These are phyloP conservation scores for Excoecaria cochinchinensis DNA, from an alignment of 345 rosid genomes.

Conservation along the genomic window DNA sequence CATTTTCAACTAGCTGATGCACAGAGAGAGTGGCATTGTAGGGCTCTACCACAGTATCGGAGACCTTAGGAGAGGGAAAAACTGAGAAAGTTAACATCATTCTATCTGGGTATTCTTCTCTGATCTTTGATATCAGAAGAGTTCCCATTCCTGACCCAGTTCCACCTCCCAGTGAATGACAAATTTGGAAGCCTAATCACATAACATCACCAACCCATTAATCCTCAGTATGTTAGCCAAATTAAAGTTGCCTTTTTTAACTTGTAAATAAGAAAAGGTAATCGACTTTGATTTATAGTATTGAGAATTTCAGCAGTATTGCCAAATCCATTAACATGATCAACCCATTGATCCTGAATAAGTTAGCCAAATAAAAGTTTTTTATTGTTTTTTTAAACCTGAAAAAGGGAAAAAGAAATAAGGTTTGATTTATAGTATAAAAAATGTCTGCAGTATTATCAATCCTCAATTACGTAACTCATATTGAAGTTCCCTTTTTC, in stretches of 20 bases:
- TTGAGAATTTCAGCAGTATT: too few species aligned
- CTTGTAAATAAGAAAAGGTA: neutral
- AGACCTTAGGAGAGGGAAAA: conserved; percentile 61
- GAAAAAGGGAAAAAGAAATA: too few species aligned
- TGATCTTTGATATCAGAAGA: conserved; percentile 54
- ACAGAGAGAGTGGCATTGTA: conserved; percentile 62
- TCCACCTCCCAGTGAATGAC: conserved; percentile 65
- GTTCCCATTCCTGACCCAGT: conserved; percentile 70
- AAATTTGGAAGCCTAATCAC: conserved; percentile 51
- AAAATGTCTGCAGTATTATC: too few species aligned
- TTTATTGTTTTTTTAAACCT: too few species aligned
- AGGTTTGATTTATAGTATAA: too few species aligned
- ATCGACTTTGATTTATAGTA: too few species aligned
- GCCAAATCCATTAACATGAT: too few species aligned
- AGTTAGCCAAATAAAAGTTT: too few species aligned
- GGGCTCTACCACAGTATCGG: conserved; percentile 65
- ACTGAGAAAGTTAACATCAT: conserved; percentile 66
- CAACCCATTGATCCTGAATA: too few species aligned
- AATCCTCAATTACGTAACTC: too few species aligned
- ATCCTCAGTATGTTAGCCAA: neutral
- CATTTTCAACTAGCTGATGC: conserved; percentile 62
- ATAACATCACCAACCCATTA: neutral
- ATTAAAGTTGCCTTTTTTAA: neutral
- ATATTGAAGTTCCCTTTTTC: too few species aligned
- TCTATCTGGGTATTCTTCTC: conserved; percentile 60